phyloP scores from a whole-genome alignment of 805 yeast genomes.

The Candida endomychidarum region DNA sequence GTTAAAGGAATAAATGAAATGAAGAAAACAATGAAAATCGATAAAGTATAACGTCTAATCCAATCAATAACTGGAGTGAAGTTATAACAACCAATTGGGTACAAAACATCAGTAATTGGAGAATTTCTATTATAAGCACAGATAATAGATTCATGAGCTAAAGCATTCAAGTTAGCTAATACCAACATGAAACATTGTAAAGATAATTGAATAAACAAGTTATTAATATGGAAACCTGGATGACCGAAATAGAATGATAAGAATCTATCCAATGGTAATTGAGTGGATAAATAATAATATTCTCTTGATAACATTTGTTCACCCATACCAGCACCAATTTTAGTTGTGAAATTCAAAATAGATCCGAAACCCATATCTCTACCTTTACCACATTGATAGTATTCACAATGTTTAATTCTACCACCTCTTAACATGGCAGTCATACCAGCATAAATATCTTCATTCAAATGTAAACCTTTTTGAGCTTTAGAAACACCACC shows the following conservation, averaged over 20 bases:
- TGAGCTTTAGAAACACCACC: constrained; percentile 89
- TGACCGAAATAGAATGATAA: constrained; percentile 81
- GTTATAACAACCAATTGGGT: constrained; percentile 71
- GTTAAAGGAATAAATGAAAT: constrained; percentile 73
- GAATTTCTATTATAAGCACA: constrained; percentile 59
- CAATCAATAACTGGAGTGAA: constrained; percentile 70
- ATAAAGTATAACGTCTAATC: constrained; percentile 70
- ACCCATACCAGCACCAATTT: constrained; percentile 90
- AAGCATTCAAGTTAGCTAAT: constrained; percentile 59
- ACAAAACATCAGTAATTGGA: constrained; percentile 61
- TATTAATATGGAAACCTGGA: constrained; percentile 82
- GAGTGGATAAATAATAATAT: constrained; percentile 75
- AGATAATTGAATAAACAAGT: constrained; percentile 70
- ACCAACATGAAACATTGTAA: constrained; percentile 56
- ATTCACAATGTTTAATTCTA: constrained; percentile 80
- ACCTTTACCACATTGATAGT: constrained; percentile 84
- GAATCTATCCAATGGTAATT: constrained; percentile 74
- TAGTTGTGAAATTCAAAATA: constrained; percentile 76
- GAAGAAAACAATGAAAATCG: constrained; percentile 72
- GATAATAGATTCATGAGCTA: constrained; percentile 58
- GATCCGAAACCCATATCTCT: constrained; percentile 84
- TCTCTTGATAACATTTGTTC: constrained; percentile 84
- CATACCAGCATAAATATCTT: constrained; percentile 87
- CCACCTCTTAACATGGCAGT: constrained; percentile 78
- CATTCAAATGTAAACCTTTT: constrained; percentile 77